Evolutionary conservation across 2,329 filamentous ascomycete genomes (phyloP), one percentile per base, ranked within the genome.

Genomic region (Ophiostoma quercus): DNA sequence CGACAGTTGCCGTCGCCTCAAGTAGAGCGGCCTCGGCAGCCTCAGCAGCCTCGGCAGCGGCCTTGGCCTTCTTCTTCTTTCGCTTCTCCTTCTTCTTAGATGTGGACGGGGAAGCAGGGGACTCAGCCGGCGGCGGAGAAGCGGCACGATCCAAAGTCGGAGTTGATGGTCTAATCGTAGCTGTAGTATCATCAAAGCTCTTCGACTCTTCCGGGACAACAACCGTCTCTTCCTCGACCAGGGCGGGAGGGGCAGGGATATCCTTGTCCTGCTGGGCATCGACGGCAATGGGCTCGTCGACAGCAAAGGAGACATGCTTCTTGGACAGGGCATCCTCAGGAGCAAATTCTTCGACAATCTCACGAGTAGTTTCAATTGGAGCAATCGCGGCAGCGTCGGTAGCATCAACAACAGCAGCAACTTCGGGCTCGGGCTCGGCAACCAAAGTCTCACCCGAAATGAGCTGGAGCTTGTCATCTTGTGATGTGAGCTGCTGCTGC

Each of bases 341-440:
- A 60, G 41, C 69, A 47, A 11, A 22, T 32, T 41, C 3, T 16
- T 39, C 65, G 25, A 63, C 25, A 54, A 62, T 65, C 63, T 39
- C 68, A 63, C 63, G 68, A 51, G 51, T 63, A 1, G 25, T 51
- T 65, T 37, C 47, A 1, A 25, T 8, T 29, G 57, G 57, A 16
- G 7, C 57, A 16, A 62, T 25, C 16, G 25, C 32, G 25, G 12
- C 22, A 12, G n/a, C 6, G 11, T 54, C 32, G 29, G 11, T 25
- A 14, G 5, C 62, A n/a, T 29, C 69, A 47, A 32, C 11, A 32
- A 19, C 41, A 16, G 39, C 37, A 34, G 66, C 22, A 12, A 5
- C 16, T 29, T 69, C 68, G 7, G 68, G 57, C 60, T 69, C 68
- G 19, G 68, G 57, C 47, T 69, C 68, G 14, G 67, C 66, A 1